Evolutionary conservation across 768 basidiomycete genomes (phyloP).

Genomic region (Termitomyces sp.): DNA sequence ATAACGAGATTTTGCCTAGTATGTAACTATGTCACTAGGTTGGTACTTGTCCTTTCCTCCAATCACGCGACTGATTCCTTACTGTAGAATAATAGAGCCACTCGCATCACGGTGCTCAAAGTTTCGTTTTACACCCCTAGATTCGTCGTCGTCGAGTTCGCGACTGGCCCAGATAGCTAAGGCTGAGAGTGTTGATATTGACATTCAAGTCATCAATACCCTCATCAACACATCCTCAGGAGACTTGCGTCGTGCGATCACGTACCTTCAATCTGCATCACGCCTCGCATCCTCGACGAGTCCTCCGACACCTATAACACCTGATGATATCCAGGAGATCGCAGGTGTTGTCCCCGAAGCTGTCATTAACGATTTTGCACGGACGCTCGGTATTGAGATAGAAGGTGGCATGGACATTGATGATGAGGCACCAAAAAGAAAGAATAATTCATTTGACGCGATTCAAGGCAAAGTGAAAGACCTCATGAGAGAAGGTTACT

Average conservation of each 20-base stretch:
- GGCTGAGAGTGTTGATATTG: conserved; percentile 61
- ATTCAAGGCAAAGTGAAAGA: conserved; percentile 70
- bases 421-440: conserved; percentile 23
- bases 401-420: conserved; percentile 48
- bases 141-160: conserved; percentile 63
- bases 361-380: conserved; percentile 65
- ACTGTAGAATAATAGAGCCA: conserved; percentile 89
- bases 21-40: conserved; percentile 99
- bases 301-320: conserved; percentile 70
- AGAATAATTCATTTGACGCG: conserved; percentile 43
- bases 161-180: conserved; percentile 79
- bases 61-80: neutral
- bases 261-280: conserved; percentile 93
- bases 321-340: conserved; percentile 88
- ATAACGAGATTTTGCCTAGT: conserved; percentile 98
- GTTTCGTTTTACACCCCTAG: conserved; percentile 95
- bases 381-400: conserved; percentile 66
- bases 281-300: conserved; percentile 72
- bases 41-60: conserved; percentile 12
- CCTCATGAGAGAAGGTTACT: conserved; percentile 86
- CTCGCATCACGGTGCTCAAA: conserved; percentile 98
- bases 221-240: conserved; percentile 82
- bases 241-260: conserved; percentile 94
- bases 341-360: conserved; percentile 87
- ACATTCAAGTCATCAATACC: conserved; percentile 54